Conservation (phyloP, 805 yeast species). For the Yamadazyma laniorum region DNA sequence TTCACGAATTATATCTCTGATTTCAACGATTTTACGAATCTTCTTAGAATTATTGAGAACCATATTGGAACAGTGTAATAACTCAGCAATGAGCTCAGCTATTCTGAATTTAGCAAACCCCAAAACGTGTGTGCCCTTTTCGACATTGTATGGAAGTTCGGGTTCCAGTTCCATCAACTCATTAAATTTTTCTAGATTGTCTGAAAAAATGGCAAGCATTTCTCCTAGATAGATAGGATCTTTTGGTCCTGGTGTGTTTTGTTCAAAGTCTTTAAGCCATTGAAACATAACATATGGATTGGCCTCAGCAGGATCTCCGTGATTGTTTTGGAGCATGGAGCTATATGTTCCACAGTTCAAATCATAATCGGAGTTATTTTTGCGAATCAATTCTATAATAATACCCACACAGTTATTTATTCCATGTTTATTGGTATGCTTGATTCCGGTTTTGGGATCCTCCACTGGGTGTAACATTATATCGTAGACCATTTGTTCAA, state of each 20-base stretch:
- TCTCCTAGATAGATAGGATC: slow-evolving; percentile 93
- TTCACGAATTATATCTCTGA: slow-evolving; percentile 65
- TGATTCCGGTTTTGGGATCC: slow-evolving; percentile 12
- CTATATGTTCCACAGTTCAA: slow-evolving; percentile 79
- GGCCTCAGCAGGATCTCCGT: slow-evolving; percentile 35
- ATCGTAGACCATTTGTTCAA: slow-evolving; percentile 64
- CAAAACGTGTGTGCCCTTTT: slow-evolving; percentile 44
- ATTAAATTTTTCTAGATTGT: slow-evolving; percentile 67
- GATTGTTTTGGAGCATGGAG: slow-evolving; percentile 44
- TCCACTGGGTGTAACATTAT: slow-evolving; percentile 52
- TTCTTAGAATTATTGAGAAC: slow-evolving; percentile 75
- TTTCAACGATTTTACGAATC: slow-evolving; percentile 64
- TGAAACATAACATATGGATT: slow-evolving; percentile 42
- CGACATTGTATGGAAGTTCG: slow-evolving; percentile 18
- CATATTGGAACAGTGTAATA: slow-evolving; percentile 97
- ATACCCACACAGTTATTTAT: slow-evolving; percentile 93
- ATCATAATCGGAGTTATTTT: slow-evolving; percentile 95
- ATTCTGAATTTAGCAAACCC: slow-evolving; percentile 91
- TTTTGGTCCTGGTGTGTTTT: slow-evolving; percentile 88
- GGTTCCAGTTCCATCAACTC: slow-evolving; percentile 49
- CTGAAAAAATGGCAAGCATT: slow-evolving; percentile 73
- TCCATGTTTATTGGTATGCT: slow-evolving; percentile 68
- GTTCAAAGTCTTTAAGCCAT: slow-evolving; percentile 54
- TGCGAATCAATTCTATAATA: slow-evolving; percentile 88
- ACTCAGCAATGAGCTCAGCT: slow-evolving; percentile 89